phyloP scores from a whole-genome alignment of 208 protist genomes.

The Leishmania tarentolae region DNA sequence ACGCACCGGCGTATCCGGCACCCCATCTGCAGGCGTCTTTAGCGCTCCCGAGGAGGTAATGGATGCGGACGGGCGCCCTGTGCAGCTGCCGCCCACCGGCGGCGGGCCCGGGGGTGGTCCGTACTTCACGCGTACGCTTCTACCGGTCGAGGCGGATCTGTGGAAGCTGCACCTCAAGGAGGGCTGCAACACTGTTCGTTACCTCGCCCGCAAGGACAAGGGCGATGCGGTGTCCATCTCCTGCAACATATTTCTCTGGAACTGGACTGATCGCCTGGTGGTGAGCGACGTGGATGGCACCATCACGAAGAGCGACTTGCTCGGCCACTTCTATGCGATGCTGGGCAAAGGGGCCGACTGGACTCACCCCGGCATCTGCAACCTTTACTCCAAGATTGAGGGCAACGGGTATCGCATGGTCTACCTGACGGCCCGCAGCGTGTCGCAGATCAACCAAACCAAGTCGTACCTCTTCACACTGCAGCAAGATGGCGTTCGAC shows the following conservation, averaged over 20 bases:
- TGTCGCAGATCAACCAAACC: constrained; percentile 87
- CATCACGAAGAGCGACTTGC: constrained; percentile 97
- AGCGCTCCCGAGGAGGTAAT: constrained; percentile 1
- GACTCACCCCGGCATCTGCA: constrained; percentile 95
- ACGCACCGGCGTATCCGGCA: not conserved
- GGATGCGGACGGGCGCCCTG: constrained; percentile 5
- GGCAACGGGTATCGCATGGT: constrained; percentile 96
- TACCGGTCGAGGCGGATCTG: constrained; percentile 91
- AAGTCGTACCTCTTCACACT: constrained; percentile 84
- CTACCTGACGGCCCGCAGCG: constrained; percentile 89
- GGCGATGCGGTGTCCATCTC: constrained; percentile 68
- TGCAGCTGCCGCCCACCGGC: not conserved
- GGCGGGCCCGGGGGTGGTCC: not conserved
- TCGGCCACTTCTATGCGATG: constrained; percentile 94
- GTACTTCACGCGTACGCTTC: constrained; percentile 75
- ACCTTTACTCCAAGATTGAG: constrained; percentile 93
- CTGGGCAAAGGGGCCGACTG: constrained; percentile 92
- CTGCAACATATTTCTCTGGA: constrained; percentile 95
- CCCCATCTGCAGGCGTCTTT: not conserved
- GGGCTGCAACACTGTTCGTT: constrained; percentile 93
- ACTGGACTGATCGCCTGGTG: constrained; percentile 92
- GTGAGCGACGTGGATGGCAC: constrained; percentile 99
- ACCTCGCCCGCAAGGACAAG: constrained; percentile 81
- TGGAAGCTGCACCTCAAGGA: constrained; percentile 83
- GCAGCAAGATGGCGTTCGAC: constrained; percentile 69